These are phyloP conservation scores for Gaertneriomyces semiglobifer DNA, from an alignment of 192 early-diverging fungal genomes.

Conservation along the genomic window DNA sequence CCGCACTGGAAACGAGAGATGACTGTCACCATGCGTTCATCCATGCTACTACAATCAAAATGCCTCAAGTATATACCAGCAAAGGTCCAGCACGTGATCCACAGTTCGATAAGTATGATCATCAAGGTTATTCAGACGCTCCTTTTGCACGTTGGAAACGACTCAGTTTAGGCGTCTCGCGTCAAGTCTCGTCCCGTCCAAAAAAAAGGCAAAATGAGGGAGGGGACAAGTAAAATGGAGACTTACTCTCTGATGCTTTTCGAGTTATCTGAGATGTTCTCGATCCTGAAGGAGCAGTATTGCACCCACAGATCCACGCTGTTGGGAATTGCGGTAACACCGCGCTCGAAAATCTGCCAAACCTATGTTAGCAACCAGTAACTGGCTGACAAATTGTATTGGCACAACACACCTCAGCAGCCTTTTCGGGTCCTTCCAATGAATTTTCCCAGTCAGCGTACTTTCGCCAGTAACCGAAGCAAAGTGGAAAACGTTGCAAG, in stretches of 20 bases:
- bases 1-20: too few relatives aligned
- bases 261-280: conserved; percentile 46
- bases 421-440: conserved; percentile 54
- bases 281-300: conserved; percentile 62
- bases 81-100: too few relatives aligned
- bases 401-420: conserved; percentile 49
- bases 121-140: too few relatives aligned
- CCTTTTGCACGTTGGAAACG: too few relatives aligned
- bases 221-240: background rate
- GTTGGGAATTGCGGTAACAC: conserved; percentile 62
- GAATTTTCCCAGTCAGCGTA: conserved; percentile 62
- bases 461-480: conserved; percentile 80
- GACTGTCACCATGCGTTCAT: too few relatives aligned
- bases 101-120: conserved; percentile 8
- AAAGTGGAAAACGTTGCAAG: conserved; percentile 66
- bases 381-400: background rate
- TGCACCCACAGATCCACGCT: conserved; percentile 73
- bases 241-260: conserved; percentile 59
- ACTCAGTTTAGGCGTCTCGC: too few relatives aligned
- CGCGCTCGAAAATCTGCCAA: conserved; percentile 68
- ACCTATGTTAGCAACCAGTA: too few relatives aligned
- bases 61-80: too few relatives aligned
- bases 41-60: too few relatives aligned
- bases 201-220: too few relatives aligned
- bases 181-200: too few relatives aligned